These are phyloP conservation scores for Leccinum solheimii DNA, from an alignment of 1,284 basidiomycete species.

Conservation along the genomic window DNA sequence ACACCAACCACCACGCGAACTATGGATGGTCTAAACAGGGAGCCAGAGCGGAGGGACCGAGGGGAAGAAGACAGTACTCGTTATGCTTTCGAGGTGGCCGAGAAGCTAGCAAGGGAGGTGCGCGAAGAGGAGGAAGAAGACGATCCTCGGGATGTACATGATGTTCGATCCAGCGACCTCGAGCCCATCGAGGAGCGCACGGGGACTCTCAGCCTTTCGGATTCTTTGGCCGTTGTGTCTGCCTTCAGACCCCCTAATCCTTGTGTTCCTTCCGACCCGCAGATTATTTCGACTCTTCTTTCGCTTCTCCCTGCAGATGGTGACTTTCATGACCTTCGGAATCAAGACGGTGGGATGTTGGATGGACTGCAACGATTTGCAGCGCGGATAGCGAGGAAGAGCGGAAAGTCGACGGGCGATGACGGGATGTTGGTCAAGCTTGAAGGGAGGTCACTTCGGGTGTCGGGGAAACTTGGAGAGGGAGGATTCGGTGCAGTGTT, in stretches of 20 bases:
- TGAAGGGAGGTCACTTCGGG: conserved; percentile 61
- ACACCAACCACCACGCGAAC: conserved; percentile 32
- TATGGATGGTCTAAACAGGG: conserved; percentile 31
- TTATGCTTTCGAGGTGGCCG: conserved; percentile 54
- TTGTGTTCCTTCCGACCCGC: conserved; percentile 82
- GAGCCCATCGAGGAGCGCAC: conserved; percentile 51
- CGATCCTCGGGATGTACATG: conserved; percentile 19
- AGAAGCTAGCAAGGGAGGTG: conserved; percentile 56
- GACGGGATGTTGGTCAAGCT: conserved; percentile 53
- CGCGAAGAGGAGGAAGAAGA: conserved; percentile 33
- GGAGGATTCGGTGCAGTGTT: conserved; percentile 97
- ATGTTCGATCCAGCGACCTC: conserved; percentile 32
- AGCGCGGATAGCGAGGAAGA: conserved; percentile 51
- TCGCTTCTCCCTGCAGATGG: conserved; percentile 65
- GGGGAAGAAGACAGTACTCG: conserved; percentile 37
- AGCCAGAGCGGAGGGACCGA: conserved; percentile 21
- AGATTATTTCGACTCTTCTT: conserved; percentile 67
- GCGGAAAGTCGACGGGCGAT: conserved; percentile 42
- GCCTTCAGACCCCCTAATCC: conserved; percentile 79
- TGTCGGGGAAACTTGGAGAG: conserved; percentile 91
- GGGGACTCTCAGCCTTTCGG: conserved; percentile 60
- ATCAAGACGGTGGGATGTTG: conserved; percentile 57
- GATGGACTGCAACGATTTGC: conserved; percentile 68
- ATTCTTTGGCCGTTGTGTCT: conserved; percentile 59
- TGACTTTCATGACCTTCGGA: conserved; percentile 66